Evolutionary conservation across 495 filamentous ascomycete genomes (phyloP).

Genomic region (Lentithecium fluviatile): DNA sequence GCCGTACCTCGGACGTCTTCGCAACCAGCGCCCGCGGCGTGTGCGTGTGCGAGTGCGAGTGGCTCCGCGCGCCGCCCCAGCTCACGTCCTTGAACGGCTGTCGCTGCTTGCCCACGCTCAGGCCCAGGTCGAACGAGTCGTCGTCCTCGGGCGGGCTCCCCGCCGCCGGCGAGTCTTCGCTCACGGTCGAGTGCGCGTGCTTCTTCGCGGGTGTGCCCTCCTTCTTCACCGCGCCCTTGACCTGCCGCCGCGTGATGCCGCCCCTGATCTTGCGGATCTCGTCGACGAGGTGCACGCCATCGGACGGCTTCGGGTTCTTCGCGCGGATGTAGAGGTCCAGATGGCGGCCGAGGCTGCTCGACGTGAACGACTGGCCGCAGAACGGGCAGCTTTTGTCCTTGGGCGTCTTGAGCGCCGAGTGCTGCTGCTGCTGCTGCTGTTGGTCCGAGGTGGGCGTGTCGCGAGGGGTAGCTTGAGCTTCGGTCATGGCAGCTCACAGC

Average conservation of each 20-base stretch:
- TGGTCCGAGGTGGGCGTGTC: slow-evolving; percentile 46
- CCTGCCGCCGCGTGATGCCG: slow-evolving; percentile 74
- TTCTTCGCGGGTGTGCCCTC: slow-evolving; percentile 31
- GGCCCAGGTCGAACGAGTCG: slow-evolving; percentile 43
- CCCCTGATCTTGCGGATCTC: slow-evolving; percentile 79
- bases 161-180: slow-evolving; percentile 26
- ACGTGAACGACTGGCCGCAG: slow-evolving; percentile 82
- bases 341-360: slow-evolving; percentile 88
- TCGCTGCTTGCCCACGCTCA: slow-evolving; percentile 41
- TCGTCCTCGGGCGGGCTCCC: slow-evolving; percentile 34
- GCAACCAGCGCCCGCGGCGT: slow-evolving; percentile 49
- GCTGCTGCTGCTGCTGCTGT: slow-evolving; percentile 18
- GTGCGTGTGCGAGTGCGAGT: no score
- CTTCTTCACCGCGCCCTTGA: slow-evolving; percentile 59
- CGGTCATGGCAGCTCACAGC: slow-evolving; percentile 9
- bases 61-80: slow-evolving; percentile 85
- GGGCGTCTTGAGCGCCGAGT: slow-evolving; percentile 45
- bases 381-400: slow-evolving; percentile 87
- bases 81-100: slow-evolving; percentile 60
- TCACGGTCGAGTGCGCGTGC: slow-evolving; percentile 24
- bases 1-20: slow-evolving; percentile 44
- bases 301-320: slow-evolving; percentile 78
- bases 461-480: slow-evolving; percentile 48
- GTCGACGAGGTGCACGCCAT: slow-evolving; percentile 84
- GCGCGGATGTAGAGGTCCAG: slow-evolving; percentile 86